Evolutionary conservation across 1,284 basidiomycete genomes (phyloP).

Genomic region (Malassezia psittaci): DNA sequence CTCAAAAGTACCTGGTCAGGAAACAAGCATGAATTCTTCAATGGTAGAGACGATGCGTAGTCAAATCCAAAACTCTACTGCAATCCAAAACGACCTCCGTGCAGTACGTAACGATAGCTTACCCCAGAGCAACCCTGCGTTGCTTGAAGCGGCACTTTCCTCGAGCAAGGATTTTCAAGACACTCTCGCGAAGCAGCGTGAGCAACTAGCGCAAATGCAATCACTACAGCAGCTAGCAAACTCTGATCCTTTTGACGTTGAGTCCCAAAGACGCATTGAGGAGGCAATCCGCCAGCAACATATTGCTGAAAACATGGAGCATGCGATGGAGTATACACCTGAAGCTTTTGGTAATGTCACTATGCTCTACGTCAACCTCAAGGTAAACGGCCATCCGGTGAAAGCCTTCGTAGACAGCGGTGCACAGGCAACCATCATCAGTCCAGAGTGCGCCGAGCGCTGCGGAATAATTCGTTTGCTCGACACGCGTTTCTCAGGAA

Average conservation of each 20-base stretch:
- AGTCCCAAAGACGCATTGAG: constrained; percentile 76
- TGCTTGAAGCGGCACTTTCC: constrained; percentile 20
- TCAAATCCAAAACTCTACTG: constrained; percentile 72
- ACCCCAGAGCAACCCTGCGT: constrained; percentile 21
- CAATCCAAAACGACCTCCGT: constrained; percentile 64
- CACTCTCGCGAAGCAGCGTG: constrained; percentile 22
- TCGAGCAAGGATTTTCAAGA: constrained; percentile 17
- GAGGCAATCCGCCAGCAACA: constrained; percentile 83
- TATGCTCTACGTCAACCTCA: constrained; percentile 82
- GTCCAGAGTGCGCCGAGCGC: constrained; percentile 80
- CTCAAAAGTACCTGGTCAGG: neutral
- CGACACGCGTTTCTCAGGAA: constrained; percentile 75
- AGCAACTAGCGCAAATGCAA: constrained; percentile 40
- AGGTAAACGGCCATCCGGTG: constrained; percentile 73
- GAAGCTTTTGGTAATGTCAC: constrained; percentile 87
- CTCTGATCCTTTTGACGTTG: constrained; percentile 73
- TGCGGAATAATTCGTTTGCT: constrained; percentile 91
- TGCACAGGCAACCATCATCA: constrained; percentile 93
- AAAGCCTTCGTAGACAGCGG: constrained; percentile 98
- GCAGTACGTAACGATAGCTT: constrained; percentile 30
- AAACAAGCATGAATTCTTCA: neutral
- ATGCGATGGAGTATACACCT: constrained; percentile 53
- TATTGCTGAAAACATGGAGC: constrained; percentile 59
- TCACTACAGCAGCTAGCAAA: constrained; percentile 64
- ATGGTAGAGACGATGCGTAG: constrained; percentile 82